These are phyloP conservation scores for Rhizopogon roseolus DNA, from an alignment of 768 basidiomycete species.

Conservation along the genomic window DNA sequence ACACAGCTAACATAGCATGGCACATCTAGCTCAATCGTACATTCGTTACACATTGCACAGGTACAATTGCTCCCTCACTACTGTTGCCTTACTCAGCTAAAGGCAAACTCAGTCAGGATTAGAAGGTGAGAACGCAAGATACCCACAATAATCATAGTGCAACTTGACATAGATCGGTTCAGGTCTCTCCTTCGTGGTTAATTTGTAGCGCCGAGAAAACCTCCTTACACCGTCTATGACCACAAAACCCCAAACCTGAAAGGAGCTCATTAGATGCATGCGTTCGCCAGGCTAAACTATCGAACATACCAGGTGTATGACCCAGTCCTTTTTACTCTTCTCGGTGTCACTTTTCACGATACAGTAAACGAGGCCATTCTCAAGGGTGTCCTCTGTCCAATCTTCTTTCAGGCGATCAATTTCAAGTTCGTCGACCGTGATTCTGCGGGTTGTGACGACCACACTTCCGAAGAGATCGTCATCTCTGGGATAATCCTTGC, in stretches of 20 bases:
- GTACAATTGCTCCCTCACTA: neutral
- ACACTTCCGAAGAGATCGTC: slow-evolving; percentile 56
- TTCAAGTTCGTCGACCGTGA: slow-evolving; percentile 38
- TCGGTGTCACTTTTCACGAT: slow-evolving; percentile 49
- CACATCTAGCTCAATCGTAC: too few species aligned
- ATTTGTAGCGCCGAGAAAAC: slow-evolving; percentile 52
- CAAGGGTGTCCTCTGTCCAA: slow-evolving; percentile 27
- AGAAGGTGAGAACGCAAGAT: neutral
- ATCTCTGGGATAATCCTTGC: slow-evolving; percentile 40
- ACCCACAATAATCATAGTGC: neutral
- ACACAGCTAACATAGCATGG: too few species aligned
- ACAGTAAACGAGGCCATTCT: slow-evolving; percentile 24
- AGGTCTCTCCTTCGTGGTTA: slow-evolving; percentile 29
- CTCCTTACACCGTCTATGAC: slow-evolving; percentile 46
- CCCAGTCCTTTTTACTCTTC: slow-evolving; percentile 55
- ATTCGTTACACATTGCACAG: neutral
- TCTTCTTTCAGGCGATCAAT: slow-evolving; percentile 27
- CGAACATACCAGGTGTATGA: slow-evolving; percentile 46
- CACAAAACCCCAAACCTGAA: slow-evolving; percentile 53
- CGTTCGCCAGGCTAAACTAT: neutral
- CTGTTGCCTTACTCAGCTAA: neutral
- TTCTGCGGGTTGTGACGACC: slow-evolving; percentile 42
- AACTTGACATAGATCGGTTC: neutral
- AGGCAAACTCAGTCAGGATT: neutral
- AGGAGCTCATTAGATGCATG: neutral